Base-by-base conservation (phyloP, 2,329 filamentous ascomycete species). In the Dendrostoma leiphaemia region DNA sequence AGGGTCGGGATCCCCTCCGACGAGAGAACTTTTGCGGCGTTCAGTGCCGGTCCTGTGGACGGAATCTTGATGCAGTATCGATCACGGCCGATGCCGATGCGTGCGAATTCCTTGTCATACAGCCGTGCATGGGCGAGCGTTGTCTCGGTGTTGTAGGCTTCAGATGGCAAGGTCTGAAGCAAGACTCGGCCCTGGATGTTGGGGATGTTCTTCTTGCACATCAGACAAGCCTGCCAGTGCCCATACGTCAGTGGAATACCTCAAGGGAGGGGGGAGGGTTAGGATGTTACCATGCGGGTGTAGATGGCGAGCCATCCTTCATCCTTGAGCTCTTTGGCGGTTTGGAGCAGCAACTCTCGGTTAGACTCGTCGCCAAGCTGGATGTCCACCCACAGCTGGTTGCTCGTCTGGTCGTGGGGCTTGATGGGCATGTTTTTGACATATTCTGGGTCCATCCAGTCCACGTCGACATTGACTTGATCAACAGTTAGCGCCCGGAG, bases 391-490 rank as follows among this genome's bases (percentile, higher is more conserved):
- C 70, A 74, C 3, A 74, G 67, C 60, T 79, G 76, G 61, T 80
- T 80, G 63, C 74, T 77, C 4, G 76, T 79, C 64, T 76, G 72
- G 58, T 79, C 75, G 54, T 78, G 71, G 24, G 73, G 71, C 4
- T 67, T 68, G 56, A 78, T 71, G 3, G 38, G 21, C 63, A 76
- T 72, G 21, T 62, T 63, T 53, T 71, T 71, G 56, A 76, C 73
- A 60, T 73, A 77, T 13, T 75, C 71, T 0, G 74, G 71, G 54
- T 76, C 76, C 75, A 79, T 79, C 69, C 73, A 78, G 60, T 79
- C 76, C 26, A 79, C 73, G 56, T 79, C 77, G 50, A 79, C 68
- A 32, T 79, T 73, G 54, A 79, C 76, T 79, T n/a, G n/a, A n/a
- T n/a, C n/a, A n/a, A n/a, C n/a, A 29, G 19, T 32, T 19, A 15